A percentile compares a stretch with the other conserved stretches of the same genome.
Evolutionary conservation across 176 grass and related monocot genomes (phyloP).

Genomic region (Hordeum marinum): DNA sequence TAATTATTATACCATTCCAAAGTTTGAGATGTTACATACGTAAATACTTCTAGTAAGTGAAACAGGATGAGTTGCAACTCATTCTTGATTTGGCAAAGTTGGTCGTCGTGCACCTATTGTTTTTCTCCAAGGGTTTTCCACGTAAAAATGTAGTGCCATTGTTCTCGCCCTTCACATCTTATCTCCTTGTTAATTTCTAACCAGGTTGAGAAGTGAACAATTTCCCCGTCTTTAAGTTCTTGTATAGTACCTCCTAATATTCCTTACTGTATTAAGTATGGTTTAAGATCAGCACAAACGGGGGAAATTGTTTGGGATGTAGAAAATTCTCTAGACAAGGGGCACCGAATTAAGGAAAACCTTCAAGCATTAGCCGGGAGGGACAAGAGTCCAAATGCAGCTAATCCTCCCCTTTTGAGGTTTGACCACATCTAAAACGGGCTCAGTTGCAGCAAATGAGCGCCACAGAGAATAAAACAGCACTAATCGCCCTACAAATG

Average conservation of each 20-base stretch:
- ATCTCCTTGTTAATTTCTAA: background rate
- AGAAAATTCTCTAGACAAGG: background rate
- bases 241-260: background rate
- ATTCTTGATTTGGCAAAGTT: background rate
- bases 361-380: background rate
- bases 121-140: background rate
- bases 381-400: conserved; percentile 6
- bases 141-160: background rate
- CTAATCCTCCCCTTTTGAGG: conserved; percentile 21
- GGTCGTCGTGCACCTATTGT: background rate
- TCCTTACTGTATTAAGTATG: background rate
- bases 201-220: too few relatives aligned
- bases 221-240: too few relatives aligned
- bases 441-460: conserved; percentile 2
- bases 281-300: background rate
- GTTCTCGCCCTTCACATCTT: background rate
- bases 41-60: too few relatives aligned
- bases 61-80: background rate
- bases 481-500: conserved; percentile 11
- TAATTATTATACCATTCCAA: too few relatives aligned
- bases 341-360: background rate
- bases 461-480: conserved; percentile 24
- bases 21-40: too few relatives aligned
- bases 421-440: conserved; percentile 38
- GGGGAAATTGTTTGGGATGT: background rate